phyloP scores from a whole-genome alignment of 2,329 filamentous ascomycete species.

The Colletotrichum shisoi region DNA sequence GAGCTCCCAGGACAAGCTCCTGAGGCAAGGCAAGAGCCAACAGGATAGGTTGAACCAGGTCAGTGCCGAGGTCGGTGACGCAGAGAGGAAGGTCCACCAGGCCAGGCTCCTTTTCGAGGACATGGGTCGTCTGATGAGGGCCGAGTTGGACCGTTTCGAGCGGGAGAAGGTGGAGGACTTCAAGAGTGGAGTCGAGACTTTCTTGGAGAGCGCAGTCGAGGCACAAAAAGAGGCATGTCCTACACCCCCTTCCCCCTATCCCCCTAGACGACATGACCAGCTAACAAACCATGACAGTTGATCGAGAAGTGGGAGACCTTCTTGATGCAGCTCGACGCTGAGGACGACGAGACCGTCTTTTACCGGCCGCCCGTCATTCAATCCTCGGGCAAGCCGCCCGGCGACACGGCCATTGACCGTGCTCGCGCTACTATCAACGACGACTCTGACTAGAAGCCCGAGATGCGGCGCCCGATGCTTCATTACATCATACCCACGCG shows the following conservation, averaged over 20 bases:
- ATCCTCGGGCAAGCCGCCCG: constrained; percentile 57
- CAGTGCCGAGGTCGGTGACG: constrained; percentile 91
- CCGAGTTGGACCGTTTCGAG: constrained; percentile 92
- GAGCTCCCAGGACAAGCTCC: constrained; percentile 88
- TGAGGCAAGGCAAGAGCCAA: constrained; percentile 92
- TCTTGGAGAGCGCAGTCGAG: constrained; percentile 94
- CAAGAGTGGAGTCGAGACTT: constrained; percentile 97
- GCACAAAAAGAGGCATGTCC: constrained; percentile 91
- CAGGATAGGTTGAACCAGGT: constrained; percentile 94
- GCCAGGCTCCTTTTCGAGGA: constrained; percentile 91
- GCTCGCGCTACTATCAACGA: constrained; percentile 67
- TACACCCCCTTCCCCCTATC: neutral
- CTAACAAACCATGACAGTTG: constrained; percentile 54
- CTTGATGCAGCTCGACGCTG: constrained; percentile 91
- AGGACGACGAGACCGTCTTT: constrained; percentile 80
- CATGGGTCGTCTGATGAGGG: constrained; percentile 92
- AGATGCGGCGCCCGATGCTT: constrained; percentile 28
- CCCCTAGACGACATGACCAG: neutral
- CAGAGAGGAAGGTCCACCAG: constrained; percentile 91
- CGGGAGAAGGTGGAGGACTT: constrained; percentile 98
- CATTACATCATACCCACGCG: constrained; percentile 23
- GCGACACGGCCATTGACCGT: constrained; percentile 67
- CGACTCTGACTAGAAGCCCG: constrained; percentile 62
- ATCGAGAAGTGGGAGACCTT: constrained; percentile 98
- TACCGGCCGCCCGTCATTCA: constrained; percentile 70